Evolutionary conservation across 148 eudicot genomes (phyloP).

Genomic region (Spergularia marina): DNA sequence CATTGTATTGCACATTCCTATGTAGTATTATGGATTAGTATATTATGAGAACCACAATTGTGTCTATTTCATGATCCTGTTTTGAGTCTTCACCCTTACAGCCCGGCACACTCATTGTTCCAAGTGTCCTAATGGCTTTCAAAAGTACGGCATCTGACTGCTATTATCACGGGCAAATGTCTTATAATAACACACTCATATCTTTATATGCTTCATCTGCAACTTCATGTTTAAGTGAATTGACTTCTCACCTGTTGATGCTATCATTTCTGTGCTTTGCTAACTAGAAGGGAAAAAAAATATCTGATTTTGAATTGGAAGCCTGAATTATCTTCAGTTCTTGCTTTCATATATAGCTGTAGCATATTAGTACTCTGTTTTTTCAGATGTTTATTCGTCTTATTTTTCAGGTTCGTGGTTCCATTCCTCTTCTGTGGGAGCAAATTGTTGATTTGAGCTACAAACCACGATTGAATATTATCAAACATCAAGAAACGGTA

Average conservation of each 20-base stretch:
- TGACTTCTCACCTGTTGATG: background rate
- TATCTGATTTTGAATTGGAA: background rate
- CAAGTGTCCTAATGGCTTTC: background rate
- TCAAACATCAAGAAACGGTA: constrained; percentile 77
- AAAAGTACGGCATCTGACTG: background rate
- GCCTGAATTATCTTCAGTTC: background rate
- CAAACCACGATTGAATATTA: constrained; percentile 76
- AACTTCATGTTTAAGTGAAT: background rate
- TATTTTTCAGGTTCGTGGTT: constrained; percentile 80
- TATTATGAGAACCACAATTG: background rate
- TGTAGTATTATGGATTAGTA: background rate
- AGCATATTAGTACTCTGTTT: background rate
- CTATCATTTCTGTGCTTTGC: background rate
- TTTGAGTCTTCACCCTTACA: background rate
- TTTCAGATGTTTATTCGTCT: background rate
- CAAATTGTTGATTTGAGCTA: constrained; percentile 98
- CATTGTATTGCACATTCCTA: background rate
- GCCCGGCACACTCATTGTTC: background rate
- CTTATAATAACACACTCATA: background rate
- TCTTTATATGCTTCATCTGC: background rate
- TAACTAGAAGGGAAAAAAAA: no score
- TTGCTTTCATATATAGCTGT: background rate
- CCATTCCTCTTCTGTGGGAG: constrained; percentile 97
- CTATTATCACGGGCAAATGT: background rate
- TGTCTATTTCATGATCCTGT: background rate